These are phyloP conservation scores for Aspergillus ruber DNA, from an alignment of 2,329 filamentous ascomycete species.

Conservation along the genomic window DNA sequence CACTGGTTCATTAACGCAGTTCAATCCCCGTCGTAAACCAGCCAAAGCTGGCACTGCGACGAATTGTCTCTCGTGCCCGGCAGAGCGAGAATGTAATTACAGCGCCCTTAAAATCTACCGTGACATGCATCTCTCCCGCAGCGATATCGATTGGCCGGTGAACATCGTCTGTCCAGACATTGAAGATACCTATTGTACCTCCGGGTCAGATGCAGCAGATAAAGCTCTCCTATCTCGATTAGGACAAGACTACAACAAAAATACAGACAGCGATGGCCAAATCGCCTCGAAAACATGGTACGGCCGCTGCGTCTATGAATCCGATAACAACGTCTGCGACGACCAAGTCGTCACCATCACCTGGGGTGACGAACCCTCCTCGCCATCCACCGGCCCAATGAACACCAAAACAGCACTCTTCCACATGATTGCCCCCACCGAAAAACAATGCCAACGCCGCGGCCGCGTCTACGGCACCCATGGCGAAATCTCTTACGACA, in stretches of 20 bases:
- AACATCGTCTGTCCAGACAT: slow-evolving; percentile 89
- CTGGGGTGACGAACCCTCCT: slow-evolving; percentile 66
- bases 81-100: slow-evolving; percentile 71
- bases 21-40: slow-evolving; percentile 70
- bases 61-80: slow-evolving; percentile 77
- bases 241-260: slow-evolving; percentile 50
- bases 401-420: slow-evolving; percentile 70
- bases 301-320: slow-evolving; percentile 89
- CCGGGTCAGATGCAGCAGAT: slow-evolving; percentile 46
- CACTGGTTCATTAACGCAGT: slow-evolving; percentile 69
- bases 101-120: slow-evolving; percentile 79
- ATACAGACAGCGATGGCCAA: slow-evolving; percentile 47
- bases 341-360: slow-evolving; percentile 83
- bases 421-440: slow-evolving; percentile 90
- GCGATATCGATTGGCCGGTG: slow-evolving; percentile 72
- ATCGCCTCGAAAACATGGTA: slow-evolving; percentile 61
- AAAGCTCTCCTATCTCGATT: slow-evolving; percentile 45
- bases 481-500: slow-evolving; percentile 84
- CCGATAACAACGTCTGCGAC: slow-evolving; percentile 89
- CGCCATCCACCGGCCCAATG: background rate
- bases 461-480: slow-evolving; percentile 78
- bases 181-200: slow-evolving; percentile 58
- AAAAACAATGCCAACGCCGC: slow-evolving; percentile 77
- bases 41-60: slow-evolving; percentile 66
- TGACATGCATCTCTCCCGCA: slow-evolving; percentile 58